Base-by-base conservation (phyloP, 768 basidiomycete genomes). In the Pulveroboletus ravenelii region DNA sequence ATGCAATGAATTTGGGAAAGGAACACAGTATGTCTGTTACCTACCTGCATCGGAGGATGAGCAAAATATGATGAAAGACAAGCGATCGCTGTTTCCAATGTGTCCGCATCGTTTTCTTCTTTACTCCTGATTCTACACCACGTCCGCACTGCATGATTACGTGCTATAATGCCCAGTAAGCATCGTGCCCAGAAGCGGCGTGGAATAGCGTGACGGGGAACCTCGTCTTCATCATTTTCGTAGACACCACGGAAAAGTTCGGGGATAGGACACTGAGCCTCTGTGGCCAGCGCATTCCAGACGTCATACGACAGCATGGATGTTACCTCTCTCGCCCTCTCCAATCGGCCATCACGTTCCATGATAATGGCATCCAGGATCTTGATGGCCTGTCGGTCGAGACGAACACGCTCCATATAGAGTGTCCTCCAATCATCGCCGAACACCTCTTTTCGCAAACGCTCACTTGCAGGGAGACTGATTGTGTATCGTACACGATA, bases 1-100 rank as follows among this genome's bases (percentile, higher is more conserved):
- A 18, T 17, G 29, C 2, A 5, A 25, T 55, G 32, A 51, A 43
- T 15, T 18, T 38, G 6, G 10, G 31, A 3, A 38, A 40, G n/a
- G 23, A 30, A 45, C 23, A 12, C 15, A 35, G 37, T 27, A 15
- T 48, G 15, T 13, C 14, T 9, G 39, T 41, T 6, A 56, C 72
- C 50, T 45, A 78, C 82, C 63, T 75, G 67, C 39, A 65, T 60
- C 1, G 73, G 70, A 3, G 75, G 69, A 27, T 65, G 65, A 36
- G 76, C 76, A 57, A 75, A 78, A 59, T 81, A 81, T 9, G 75
- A 73, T 5, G 82, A 82, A 18, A 82, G 57, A 7, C 71, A 72
- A n/a, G 72, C 69, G 38, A 82, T 70, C 14, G 75, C 73, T 20
- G 68, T 65, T 52, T 78, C 80, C 45, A 81, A 72, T 2, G 70